Evolutionary conservation across 768 basidiomycete species (phyloP).

Genomic region (Trametes meyenii): DNA sequence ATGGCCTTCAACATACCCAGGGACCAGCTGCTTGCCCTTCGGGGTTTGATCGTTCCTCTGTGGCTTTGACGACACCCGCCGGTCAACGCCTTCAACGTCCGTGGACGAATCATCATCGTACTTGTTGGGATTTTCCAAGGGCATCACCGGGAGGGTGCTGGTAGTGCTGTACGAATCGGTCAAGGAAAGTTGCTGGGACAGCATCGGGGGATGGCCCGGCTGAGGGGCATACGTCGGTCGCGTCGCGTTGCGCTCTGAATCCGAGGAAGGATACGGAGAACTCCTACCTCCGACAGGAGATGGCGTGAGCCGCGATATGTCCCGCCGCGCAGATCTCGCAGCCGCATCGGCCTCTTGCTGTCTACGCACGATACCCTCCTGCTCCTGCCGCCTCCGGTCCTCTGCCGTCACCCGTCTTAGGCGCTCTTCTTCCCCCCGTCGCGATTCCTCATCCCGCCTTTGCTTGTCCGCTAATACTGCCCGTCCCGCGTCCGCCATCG

Average conservation of each 20-base stretch:
- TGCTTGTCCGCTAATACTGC: conserved; percentile 25
- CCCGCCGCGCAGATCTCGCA: conserved; percentile 32
- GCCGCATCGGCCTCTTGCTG: conserved; percentile 52
- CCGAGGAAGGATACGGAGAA: conserved; percentile 7
- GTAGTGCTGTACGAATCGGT: conserved; percentile 25
- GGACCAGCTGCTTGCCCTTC: conserved; percentile 20
- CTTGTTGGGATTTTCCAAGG: conserved; percentile 65
- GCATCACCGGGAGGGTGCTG: conserved; percentile 40
- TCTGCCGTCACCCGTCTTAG: conserved; percentile 29
- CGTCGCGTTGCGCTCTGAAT: conserved; percentile 18
- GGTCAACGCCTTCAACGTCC: conserved; percentile 43
- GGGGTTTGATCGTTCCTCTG: conserved; percentile 30
- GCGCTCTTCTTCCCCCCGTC: conserved; percentile 27
- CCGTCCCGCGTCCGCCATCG: conserved; percentile 28
- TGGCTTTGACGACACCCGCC: conserved; percentile 12
- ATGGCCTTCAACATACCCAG: conserved; percentile 22
- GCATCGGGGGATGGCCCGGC: conserved; percentile 29
- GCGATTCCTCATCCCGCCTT: conserved; percentile 38
- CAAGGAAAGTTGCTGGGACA: conserved; percentile 39
- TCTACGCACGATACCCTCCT: conserved; percentile 57
- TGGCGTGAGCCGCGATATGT: conserved; percentile 20
- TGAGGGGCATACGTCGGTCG: conserved; percentile 35
- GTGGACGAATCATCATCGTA: conserved; percentile 51
- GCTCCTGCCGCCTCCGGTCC: conserved; percentile 47
- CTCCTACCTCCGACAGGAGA: conserved; percentile 9